Conservation (phyloP, 2,329 filamentous ascomycete species). For the Penicillium verrucosum region DNA sequence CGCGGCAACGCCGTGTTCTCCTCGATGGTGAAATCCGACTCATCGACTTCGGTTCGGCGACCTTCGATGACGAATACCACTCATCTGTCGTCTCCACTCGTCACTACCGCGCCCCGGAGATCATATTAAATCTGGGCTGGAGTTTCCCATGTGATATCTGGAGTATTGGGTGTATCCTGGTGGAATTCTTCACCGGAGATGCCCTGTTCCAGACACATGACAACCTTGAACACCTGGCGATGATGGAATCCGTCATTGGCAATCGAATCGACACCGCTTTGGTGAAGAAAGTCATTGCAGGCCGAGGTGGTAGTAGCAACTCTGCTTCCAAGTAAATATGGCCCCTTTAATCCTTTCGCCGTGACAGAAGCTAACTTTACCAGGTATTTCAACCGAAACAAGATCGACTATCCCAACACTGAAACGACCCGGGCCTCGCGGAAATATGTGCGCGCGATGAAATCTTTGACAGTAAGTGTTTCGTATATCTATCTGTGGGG, state of each 20-base stretch:
- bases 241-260: slow-evolving; percentile 65
- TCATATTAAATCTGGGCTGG: slow-evolving; percentile 66
- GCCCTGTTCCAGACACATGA: slow-evolving; percentile 67
- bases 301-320: slow-evolving; percentile 50
- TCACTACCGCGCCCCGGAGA: slow-evolving; percentile 65
- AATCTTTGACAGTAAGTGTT: slow-evolving; percentile 54
- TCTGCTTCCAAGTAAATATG: slow-evolving; percentile 53
- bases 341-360: slow-evolving; percentile 2
- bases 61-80: slow-evolving; percentile 67
- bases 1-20: slow-evolving; percentile 61
- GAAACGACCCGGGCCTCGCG: slow-evolving; percentile 62
- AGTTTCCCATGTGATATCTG: slow-evolving; percentile 67
- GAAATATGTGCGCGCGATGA: slow-evolving; percentile 69
- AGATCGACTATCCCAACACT: slow-evolving; percentile 61
- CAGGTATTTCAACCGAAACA: slow-evolving; percentile 55
- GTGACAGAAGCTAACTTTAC: slow-evolving; percentile 30
- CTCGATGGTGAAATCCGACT: slow-evolving; percentile 64
- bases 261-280: slow-evolving; percentile 55
- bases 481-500: not conserved
- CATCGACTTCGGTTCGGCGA: slow-evolving; percentile 66
- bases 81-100: slow-evolving; percentile 65
- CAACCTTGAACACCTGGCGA: slow-evolving; percentile 65
- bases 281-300: slow-evolving; percentile 52
- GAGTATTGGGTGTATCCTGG: slow-evolving; percentile 67
- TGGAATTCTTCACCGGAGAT: slow-evolving; percentile 67